Base-by-base conservation (phyloP, 169 alveolate genomes). In the Plasmodium sp. region DNA sequence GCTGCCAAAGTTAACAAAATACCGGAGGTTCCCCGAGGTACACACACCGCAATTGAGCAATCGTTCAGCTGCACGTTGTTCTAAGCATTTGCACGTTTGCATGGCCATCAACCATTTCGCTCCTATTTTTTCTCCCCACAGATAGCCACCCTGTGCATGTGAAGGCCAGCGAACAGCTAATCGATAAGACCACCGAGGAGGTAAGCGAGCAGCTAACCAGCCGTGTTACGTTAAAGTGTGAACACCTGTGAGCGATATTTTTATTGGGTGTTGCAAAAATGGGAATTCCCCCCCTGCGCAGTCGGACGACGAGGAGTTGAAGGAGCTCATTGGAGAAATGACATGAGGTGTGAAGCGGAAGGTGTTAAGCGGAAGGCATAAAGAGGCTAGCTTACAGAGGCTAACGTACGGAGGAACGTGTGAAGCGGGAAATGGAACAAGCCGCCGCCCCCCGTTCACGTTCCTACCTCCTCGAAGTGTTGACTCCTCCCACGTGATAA, bases 321-420 rank as follows among this genome's bases (percentile, higher is more conserved):
- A 90, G 73, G 94, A 90, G 36, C 91, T 90, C 16, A 90, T 90
- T 41, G 94, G 94, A 90, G 94, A 90, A 90, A 90, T 90, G 94
- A 90, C 88, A 14, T 90, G 14, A 27, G 54, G 16, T 4, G 16
- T 7, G 54, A 45, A 9, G 27, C 27, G 45, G 5, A 34, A 43
- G 12, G n/a, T 62, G 36, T 5, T 0, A 54, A 81, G 22, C 0
- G 56, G 31, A 9, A 67, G 36, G 41, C 41, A 36, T 36, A 36
- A 36, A 36, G 41, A 36, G 41, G 41, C 2, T 22, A 22, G 41
- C 41, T 2, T 36, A 36, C 2, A 36, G 41, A 36, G 41, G 41
- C 2, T 36, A 3, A 2, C 41, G 41, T 45, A 45, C 6, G 9
- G 9, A 45, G 16, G 54, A 45, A 45, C 6, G 9, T 45, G 16